Evolutionary conservation across 768 basidiomycete species (phyloP).

Genomic region (Xerocomus potaroensis): DNA sequence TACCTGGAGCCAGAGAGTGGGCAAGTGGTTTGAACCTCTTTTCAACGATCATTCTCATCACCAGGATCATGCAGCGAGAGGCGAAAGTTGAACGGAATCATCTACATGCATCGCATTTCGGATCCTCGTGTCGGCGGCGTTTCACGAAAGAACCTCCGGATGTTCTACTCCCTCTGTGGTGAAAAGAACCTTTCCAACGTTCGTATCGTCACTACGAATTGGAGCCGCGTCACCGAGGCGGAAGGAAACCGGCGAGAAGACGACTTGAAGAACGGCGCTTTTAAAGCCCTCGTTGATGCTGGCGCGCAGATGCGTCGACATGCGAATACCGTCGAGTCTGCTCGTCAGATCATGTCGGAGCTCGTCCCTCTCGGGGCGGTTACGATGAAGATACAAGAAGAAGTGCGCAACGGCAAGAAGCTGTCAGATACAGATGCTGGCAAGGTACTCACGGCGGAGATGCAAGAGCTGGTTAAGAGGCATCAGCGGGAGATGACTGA

Average conservation of each 20-base stretch:
- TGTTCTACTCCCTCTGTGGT: slow-evolving; percentile 46
- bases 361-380: slow-evolving; percentile 34
- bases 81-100: slow-evolving; percentile 36
- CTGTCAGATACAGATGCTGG: slow-evolving; percentile 44
- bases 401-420: slow-evolving; percentile 39
- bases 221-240: slow-evolving; percentile 32
- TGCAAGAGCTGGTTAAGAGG: slow-evolving; percentile 38
- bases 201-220: slow-evolving; percentile 46
- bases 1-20: slow-evolving; percentile 1
- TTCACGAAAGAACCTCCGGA: slow-evolving; percentile 38
- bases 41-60: background rate
- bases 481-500: slow-evolving; percentile 36
- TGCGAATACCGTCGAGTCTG: slow-evolving; percentile 36
- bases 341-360: slow-evolving; percentile 35
- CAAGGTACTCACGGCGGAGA: slow-evolving; percentile 41
- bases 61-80: background rate
- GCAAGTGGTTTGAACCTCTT: background rate
- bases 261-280: slow-evolving; percentile 35
- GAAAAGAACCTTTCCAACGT: slow-evolving; percentile 39
- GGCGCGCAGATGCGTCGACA: slow-evolving; percentile 40
- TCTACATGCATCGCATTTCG: slow-evolving; percentile 45
- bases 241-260: slow-evolving; percentile 26
- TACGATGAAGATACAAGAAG: slow-evolving; percentile 43
- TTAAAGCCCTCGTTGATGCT: slow-evolving; percentile 40
- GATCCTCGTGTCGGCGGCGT: slow-evolving; percentile 42